Conservation (phyloP, 164 flowering plant genomes). For the Protea cynaroides region DNA sequence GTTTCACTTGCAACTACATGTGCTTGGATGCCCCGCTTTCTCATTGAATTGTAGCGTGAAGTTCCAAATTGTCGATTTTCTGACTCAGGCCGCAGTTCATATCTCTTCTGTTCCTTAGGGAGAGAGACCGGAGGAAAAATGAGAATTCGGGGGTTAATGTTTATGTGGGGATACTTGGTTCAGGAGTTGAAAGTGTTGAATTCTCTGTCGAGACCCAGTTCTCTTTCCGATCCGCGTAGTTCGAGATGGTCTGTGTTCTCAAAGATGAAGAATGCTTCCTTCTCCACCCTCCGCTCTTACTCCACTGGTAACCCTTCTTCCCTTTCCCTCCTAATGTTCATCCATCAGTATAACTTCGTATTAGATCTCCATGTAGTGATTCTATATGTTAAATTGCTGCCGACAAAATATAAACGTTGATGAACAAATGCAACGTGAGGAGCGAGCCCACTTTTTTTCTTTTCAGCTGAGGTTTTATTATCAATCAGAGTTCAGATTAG, state of each 20-base stretch:
- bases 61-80: no score
- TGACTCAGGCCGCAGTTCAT: no score
- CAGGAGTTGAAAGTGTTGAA: background rate
- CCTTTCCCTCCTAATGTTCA: background rate
- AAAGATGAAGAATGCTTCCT: background rate
- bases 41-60: no score
- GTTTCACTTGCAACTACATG: no score
- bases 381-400: no score
- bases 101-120: no score
- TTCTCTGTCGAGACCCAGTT: background rate
- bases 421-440: no score
- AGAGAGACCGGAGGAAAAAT: background rate
- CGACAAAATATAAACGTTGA: no score
- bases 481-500: no score
- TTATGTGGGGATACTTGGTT: background rate
- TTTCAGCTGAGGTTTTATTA: no score
- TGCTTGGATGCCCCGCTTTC: no score
- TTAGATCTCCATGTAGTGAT: background rate
- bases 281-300: background rate
- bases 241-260: background rate
- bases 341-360: background rate
- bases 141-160: background rate
- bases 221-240: background rate
- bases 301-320: background rate
- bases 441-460: no score